Evolutionary conservation across 2,329 filamentous ascomycete species (phyloP).

Genomic region (Metarhizium sp.): DNA sequence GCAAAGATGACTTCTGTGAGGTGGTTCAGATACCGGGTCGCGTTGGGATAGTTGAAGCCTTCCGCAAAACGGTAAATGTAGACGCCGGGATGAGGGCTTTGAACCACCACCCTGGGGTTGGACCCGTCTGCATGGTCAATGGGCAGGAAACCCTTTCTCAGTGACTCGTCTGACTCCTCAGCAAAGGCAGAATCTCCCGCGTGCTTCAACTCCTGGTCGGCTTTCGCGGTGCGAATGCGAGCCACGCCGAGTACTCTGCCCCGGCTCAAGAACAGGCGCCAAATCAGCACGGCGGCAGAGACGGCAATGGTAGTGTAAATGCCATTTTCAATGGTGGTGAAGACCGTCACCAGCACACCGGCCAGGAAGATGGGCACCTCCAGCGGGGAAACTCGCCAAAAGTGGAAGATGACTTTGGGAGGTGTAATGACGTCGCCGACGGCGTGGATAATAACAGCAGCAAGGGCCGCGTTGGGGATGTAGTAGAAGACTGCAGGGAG

Average conservation of each 20-base stretch:
- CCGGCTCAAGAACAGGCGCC: slow-evolving; percentile 67
- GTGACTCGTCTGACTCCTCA: slow-evolving; percentile 36
- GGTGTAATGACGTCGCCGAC: slow-evolving; percentile 79
- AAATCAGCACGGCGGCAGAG: slow-evolving; percentile 63
- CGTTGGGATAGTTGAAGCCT: slow-evolving; percentile 48
- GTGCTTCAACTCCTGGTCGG: slow-evolving; percentile 28
- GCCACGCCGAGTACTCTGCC: slow-evolving; percentile 74
- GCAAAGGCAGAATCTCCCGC: slow-evolving; percentile 19
- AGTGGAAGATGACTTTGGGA: slow-evolving; percentile 75
- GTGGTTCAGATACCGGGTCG: slow-evolving; percentile 39
- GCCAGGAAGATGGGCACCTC: slow-evolving; percentile 80
- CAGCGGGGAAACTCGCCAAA: slow-evolving; percentile 76
- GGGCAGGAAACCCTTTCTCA: slow-evolving; percentile 35
- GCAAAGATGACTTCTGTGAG: slow-evolving; percentile 36
- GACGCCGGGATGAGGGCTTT: slow-evolving; percentile 41
- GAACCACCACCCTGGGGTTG: slow-evolving; percentile 36
- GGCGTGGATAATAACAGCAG: slow-evolving; percentile 84
- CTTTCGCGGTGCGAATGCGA: slow-evolving; percentile 72
- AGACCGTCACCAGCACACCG: slow-evolving; percentile 75
- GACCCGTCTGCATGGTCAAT: slow-evolving; percentile 40
- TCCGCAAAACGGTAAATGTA: slow-evolving; percentile 47
- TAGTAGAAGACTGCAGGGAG: slow-evolving; percentile 80
- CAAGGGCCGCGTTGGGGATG: slow-evolving; percentile 67
- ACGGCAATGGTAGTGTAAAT: slow-evolving; percentile 72
- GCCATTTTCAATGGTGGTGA: slow-evolving; percentile 72